Conservation (phyloP, 768 basidiomycete genomes). For the Trametes cingulata region DNA sequence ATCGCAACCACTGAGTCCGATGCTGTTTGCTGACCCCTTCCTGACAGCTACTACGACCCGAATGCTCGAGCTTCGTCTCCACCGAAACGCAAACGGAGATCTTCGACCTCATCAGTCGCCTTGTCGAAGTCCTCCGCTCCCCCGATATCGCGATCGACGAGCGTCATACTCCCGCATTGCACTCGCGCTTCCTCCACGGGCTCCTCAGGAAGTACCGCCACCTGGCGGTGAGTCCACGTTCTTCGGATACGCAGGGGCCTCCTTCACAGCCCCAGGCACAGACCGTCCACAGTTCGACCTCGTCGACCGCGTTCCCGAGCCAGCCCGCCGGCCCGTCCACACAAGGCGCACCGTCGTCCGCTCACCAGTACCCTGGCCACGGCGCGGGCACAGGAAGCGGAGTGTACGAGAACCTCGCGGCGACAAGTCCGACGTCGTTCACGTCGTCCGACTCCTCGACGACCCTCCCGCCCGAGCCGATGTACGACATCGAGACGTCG, state of each 20-base stretch:
- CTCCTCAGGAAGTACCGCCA: slow-evolving; percentile 70
- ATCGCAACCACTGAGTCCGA: no score
- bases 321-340: background rate
- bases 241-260: slow-evolving; percentile 14
- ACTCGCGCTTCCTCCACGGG: slow-evolving; percentile 78
- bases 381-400: background rate
- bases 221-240: slow-evolving; percentile 56
- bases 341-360: background rate
- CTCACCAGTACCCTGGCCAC: slow-evolving; percentile 4
- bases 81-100: slow-evolving; percentile 69
- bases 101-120: slow-evolving; percentile 66
- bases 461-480: slow-evolving; percentile 18
- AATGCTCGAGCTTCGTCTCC: slow-evolving; percentile 62
- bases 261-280: slow-evolving; percentile 20
- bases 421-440: slow-evolving; percentile 17
- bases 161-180: slow-evolving; percentile 76
- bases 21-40: background rate
- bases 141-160: slow-evolving; percentile 80
- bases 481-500: slow-evolving; percentile 41
- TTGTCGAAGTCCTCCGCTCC: slow-evolving; percentile 72
- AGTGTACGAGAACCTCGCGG: slow-evolving; percentile 5
- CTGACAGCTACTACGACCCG: slow-evolving; percentile 74
- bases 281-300: slow-evolving; percentile 2
- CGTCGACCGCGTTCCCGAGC: background rate
- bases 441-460: slow-evolving; percentile 11